These are phyloP conservation scores for Epithemia pelagica DNA, from an alignment of 108 stramenopile genomes.

Conservation along the genomic window DNA sequence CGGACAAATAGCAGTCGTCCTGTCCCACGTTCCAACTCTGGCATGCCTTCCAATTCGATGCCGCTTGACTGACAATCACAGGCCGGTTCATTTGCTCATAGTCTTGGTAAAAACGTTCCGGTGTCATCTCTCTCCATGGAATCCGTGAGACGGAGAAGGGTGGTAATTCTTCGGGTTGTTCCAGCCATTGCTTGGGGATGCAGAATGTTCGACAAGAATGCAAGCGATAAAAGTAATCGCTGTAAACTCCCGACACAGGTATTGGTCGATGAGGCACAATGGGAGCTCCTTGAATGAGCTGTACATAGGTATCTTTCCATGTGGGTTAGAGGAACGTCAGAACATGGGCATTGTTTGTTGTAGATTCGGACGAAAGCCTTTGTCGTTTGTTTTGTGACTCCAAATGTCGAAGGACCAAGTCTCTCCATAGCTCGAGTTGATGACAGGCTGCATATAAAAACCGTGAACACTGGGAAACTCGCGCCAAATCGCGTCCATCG, in stretches of 20 bases:
- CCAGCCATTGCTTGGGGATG: conserved; percentile 29
- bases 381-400: conserved; percentile 10
- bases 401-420: conserved; percentile 52
- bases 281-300: conserved; percentile 11
- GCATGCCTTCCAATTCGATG: conserved; percentile 45
- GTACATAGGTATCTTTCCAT: conserved; percentile 58
- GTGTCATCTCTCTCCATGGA: conserved; percentile 27
- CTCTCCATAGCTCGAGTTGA: conserved; percentile 82
- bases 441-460: conserved; percentile 75
- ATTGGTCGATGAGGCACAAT: conserved; percentile 46
- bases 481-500: conserved; percentile 37
- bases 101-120: conserved; percentile 34
- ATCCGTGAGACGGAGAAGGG: conserved; percentile 15
- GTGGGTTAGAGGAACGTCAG: conserved; percentile 1
- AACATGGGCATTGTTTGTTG: not conserved
- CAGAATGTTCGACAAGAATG: conserved; percentile 77
- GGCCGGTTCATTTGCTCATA: conserved; percentile 67
- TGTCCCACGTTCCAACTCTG: conserved; percentile 44
- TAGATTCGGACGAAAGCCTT: conserved; percentile 8
- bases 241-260: conserved; percentile 58
- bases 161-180: not conserved
- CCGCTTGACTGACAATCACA: conserved; percentile 54
- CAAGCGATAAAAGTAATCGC: conserved; percentile 70
- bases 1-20: conserved; percentile 21
- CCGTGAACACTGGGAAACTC: conserved; percentile 35